Conservation (phyloP, 148 eudicot species). For the Amaranthus cruentus region DNA sequence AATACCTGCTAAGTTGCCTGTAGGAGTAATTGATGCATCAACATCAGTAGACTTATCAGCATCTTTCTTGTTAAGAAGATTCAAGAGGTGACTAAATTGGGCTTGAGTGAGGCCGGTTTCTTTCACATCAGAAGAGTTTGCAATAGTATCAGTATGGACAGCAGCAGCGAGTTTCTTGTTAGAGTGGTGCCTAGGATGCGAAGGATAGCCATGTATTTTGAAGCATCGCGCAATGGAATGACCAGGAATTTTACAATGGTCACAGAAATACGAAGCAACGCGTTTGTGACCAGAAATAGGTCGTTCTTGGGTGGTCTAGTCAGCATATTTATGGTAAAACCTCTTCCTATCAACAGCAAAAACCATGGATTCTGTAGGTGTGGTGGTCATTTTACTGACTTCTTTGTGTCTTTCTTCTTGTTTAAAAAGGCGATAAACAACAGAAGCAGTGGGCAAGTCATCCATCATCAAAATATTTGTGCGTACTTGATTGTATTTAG, state of each 20-base stretch:
- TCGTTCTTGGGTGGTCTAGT: too few species aligned
- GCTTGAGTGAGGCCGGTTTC: not conserved
- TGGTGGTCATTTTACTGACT: not conserved
- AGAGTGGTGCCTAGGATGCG: too few species aligned
- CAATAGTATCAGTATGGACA: not conserved
- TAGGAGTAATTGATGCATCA: not conserved
- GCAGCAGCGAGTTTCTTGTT: not conserved
- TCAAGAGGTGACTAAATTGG: too few species aligned
- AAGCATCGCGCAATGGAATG: not conserved
- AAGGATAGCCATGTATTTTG: not conserved
- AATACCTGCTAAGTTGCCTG: not conserved
- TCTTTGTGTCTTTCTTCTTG: not conserved
- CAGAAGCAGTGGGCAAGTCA: not conserved
- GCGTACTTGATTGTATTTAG: not conserved
- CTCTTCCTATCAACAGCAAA: not conserved
- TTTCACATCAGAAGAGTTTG: too few species aligned
- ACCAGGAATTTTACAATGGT: not conserved
- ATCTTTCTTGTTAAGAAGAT: not conserved
- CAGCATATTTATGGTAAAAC: not conserved
- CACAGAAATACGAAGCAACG: not conserved
- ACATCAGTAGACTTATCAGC: too few species aligned
- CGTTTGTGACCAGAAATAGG: not conserved
- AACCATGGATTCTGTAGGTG: not conserved
- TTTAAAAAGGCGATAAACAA: not conserved
- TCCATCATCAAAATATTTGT: not conserved